phyloP scores from a whole-genome alignment of 129 eudicot genomes.

The Cynara cardunculus region DNA sequence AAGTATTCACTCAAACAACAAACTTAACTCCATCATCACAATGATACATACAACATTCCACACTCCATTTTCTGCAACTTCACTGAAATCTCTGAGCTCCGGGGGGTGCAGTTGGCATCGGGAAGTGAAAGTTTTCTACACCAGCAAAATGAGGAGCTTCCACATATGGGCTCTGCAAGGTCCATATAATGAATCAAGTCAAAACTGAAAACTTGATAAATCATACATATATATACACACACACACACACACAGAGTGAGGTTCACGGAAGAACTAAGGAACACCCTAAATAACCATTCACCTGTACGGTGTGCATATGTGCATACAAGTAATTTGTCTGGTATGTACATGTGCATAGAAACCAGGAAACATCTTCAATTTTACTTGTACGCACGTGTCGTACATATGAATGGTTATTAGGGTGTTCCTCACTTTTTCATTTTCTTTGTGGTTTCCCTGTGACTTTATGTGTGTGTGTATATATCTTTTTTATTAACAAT shows the following conservation, averaged over 20 bases:
- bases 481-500: background rate
- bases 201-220: background rate
- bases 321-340: no score
- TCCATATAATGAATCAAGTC: background rate
- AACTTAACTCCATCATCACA: constrained; percentile 23
- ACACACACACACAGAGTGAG: no score
- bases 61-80: constrained; percentile 19
- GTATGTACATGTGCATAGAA: no score
- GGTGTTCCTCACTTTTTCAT: no score
- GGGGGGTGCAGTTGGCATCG: constrained; percentile 91
- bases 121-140: constrained; percentile 43
- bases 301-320: no score
- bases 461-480: no score
- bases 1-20: constrained; percentile 35
- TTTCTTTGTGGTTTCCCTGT: no score
- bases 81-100: constrained; percentile 71
- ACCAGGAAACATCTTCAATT: no score
- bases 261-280: no score
- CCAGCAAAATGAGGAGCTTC: constrained; percentile 84
- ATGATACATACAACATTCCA: constrained; percentile 28
- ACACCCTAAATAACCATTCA: no score
- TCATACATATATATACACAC: background rate
- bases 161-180: constrained; percentile 80
- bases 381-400: no score
- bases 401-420: no score